Evolutionary conservation across 2,329 filamentous ascomycete species (phyloP).

Genomic region (Sporothrix brasiliensis): DNA sequence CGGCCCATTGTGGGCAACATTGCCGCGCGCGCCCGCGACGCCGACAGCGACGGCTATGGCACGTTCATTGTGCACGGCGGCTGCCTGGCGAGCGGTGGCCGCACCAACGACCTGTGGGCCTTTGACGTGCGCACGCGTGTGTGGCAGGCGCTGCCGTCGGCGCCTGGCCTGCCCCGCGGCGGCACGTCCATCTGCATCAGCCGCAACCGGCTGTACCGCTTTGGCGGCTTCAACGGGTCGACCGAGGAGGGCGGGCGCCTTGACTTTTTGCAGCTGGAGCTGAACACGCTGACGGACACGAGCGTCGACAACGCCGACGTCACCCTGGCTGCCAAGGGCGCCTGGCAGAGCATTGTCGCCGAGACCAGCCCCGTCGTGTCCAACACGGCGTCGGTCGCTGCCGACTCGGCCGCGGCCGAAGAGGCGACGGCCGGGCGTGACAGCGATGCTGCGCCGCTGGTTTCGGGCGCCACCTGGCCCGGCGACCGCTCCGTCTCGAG

Average conservation of each 20-base stretch:
- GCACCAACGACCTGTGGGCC: conserved; percentile 72
- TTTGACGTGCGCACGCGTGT: conserved; percentile 66
- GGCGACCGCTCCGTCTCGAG: conserved; percentile 57
- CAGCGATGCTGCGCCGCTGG: conserved; percentile 39
- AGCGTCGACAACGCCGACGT: conserved; percentile 51
- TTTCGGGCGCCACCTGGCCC: conserved; percentile 48
- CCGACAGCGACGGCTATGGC: conserved; percentile 64
- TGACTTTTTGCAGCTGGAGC: conserved; percentile 64
- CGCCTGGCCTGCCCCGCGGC: conserved; percentile 67
- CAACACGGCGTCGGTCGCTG: conserved; percentile 34
- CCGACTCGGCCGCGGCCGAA: not conserved
- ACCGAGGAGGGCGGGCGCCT: conserved; percentile 70
- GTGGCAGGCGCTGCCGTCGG: conserved; percentile 70
- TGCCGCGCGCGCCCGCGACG: conserved; percentile 60
- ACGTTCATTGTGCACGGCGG: conserved; percentile 78
- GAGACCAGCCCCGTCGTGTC: conserved; percentile 16
- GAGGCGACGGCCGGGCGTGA: conserved; percentile 39
- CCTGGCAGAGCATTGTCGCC: conserved; percentile 53
- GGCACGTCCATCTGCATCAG: conserved; percentile 69
- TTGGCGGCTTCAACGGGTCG: conserved; percentile 77
- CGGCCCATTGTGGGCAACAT: conserved; percentile 61
- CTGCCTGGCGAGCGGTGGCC: conserved; percentile 64
- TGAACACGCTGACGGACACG: conserved; percentile 59
- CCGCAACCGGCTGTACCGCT: conserved; percentile 70
- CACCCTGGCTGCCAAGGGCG: conserved; percentile 52